Conservation (phyloP, 306 rosid species). For the Rubus parviflorus region DNA sequence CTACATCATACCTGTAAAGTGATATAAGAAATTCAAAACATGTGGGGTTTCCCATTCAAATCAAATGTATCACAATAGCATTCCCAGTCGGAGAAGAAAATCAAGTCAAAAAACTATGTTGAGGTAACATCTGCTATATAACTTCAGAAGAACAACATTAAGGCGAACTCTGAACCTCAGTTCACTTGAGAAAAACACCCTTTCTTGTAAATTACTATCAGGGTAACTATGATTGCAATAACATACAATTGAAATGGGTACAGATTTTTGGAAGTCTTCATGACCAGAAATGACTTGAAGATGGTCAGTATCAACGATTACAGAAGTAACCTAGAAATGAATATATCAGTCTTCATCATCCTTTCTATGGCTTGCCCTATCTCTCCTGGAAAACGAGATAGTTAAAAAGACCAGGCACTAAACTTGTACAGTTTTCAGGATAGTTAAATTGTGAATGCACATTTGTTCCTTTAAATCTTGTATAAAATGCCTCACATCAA, state of each 20-base stretch:
- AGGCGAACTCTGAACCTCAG: neutral
- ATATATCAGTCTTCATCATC: neutral
- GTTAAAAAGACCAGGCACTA: neutral
- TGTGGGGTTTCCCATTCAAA: neutral
- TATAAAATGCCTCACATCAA: neutral
- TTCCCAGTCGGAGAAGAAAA: neutral
- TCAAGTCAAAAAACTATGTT: neutral
- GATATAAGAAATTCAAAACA: slow-evolving; percentile 23
- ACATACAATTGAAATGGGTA: neutral
- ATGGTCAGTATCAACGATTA: too few species aligned
- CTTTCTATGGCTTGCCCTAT: neutral
- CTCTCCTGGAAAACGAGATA: neutral
- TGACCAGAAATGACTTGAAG: neutral
- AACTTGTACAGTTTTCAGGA: neutral
- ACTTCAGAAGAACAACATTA: neutral
- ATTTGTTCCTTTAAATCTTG: neutral
- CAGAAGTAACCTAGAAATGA: neutral
- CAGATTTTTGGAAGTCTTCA: neutral
- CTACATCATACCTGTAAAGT: slow-evolving; percentile 87
- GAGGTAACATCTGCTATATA: neutral
- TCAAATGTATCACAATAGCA: neutral
- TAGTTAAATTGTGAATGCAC: neutral
- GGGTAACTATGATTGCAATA: neutral
- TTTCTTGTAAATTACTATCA: neutral
- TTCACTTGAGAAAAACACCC: neutral